Evolutionary conservation across 306 rosid genomes (phyloP), one percentile per base, ranked within the genome.

Genomic region (Spatholobus suberectus): DNA sequence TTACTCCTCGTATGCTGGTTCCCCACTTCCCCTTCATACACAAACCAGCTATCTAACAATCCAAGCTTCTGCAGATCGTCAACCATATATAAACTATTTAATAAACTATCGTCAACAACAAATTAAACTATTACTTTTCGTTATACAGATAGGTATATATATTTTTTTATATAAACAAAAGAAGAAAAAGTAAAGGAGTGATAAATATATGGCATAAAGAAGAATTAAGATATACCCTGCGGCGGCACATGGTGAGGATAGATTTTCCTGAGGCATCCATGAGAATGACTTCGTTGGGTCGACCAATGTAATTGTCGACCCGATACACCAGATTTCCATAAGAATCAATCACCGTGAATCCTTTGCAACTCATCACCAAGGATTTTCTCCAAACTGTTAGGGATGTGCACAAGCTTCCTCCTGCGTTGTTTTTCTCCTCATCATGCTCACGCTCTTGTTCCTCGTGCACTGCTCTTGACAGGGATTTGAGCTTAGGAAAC

Each of bases 331-430:
- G 77, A 82, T 91, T 86, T 35, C 98, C 98, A 0, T 54, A 14
- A 0, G 94, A 86, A 85, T 88, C 96, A 37, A 92, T 81, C 66
- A 94, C 97, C 1, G 97, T 92, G 85, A 92, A 94, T 7, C 98
- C 98, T 43, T 88, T 88, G 24, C 98, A 94, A 51, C 75, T 91
- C 3, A 91, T 79, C 5, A 94, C 8, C 35, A 94, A 90, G 2
- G 98, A 94, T 85, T 92, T 94, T 82, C 90, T 89, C 97, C 97
- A 92, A 20, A 94, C 96, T 58, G 96, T 94, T 20, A 92, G 76
- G n/a, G 91, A 82, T 11, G 86, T 51, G 82, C 65, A 35, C 18
- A 40, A 26, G n/a, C 43, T 44, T 75, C n/a, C n/a, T 18, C 43
- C 75, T 21, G 57, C 70, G n/a, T 26, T 54, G 81, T 38, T 73